Conservation (phyloP, 257 asterid genomes). For the Solanum pinnatisectum region DNA sequence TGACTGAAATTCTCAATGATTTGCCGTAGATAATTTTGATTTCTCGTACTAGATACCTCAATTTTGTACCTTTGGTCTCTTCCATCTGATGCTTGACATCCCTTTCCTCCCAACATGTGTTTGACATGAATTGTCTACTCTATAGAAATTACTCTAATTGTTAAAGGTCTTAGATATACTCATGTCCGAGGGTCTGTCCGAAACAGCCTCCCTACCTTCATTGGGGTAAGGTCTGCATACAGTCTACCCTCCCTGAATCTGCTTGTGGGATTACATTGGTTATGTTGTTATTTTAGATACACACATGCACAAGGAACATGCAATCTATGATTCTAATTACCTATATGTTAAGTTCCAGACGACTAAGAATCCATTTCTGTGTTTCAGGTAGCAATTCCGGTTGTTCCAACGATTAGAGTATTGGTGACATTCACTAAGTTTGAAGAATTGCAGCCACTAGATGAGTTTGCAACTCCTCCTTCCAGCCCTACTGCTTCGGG, state of each 20-base stretch:
- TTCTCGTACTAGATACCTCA: not conserved
- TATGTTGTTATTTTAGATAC: not conserved
- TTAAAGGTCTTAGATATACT: not conserved
- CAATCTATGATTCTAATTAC: not conserved
- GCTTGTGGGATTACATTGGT: not conserved
- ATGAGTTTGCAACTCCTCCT: slow-evolving; percentile 85
- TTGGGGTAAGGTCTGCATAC: not conserved
- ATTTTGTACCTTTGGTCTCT: not conserved
- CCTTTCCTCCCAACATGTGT: not conserved
- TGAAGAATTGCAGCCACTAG: slow-evolving; percentile 76
- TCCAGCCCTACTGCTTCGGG: slow-evolving; percentile 54
- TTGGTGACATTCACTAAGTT: slow-evolving; percentile 87
- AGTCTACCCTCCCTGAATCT: not conserved
- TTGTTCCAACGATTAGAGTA: slow-evolving; percentile 84
- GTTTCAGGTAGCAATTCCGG: slow-evolving; percentile 85
- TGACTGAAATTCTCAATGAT: not conserved
- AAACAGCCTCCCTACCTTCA: not conserved
- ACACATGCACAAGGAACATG: not conserved
- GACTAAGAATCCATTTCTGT: not conserved
- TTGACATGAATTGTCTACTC: not conserved
- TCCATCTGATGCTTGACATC: not conserved
- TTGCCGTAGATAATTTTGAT: not conserved
- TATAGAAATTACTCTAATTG: not conserved
- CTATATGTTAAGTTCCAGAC: not conserved
- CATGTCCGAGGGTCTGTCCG: not conserved